These are phyloP conservation scores for Dothistroma septosporum DNA, from an alignment of 2,329 filamentous ascomycete genomes.

Conservation along the genomic window DNA sequence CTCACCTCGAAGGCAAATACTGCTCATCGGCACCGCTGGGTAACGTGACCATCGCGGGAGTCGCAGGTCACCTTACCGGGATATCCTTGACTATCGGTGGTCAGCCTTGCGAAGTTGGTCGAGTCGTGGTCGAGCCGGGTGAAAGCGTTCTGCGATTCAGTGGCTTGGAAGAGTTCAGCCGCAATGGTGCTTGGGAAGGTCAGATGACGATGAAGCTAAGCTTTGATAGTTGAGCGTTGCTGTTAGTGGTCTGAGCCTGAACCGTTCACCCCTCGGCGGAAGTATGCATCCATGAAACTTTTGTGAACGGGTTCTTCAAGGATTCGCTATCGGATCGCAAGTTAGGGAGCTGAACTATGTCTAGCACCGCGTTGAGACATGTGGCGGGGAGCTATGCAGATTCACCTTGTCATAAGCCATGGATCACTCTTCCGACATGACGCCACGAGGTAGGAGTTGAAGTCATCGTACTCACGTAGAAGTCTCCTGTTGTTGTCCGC, in stretches of 20 bases:
- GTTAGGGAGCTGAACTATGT: too few species aligned
- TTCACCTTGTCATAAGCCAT: too few species aligned
- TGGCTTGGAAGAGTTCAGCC: constrained; percentile 2
- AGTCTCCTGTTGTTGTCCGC: too few species aligned
- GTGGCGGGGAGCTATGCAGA: too few species aligned
- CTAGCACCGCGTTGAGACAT: too few species aligned
- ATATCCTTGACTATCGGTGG: not conserved
- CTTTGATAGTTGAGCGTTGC: not conserved
- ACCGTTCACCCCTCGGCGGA: not conserved
- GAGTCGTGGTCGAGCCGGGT: not conserved
- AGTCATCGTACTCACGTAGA: too few species aligned
- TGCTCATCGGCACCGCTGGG: constrained; percentile 21
- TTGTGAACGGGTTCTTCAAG: too few species aligned
- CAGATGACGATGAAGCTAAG: not conserved
- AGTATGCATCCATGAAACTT: not conserved
- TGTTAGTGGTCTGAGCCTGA: not conserved
- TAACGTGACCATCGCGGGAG: constrained; percentile 27
- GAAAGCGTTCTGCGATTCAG: not conserved
- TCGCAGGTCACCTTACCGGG: not conserved
- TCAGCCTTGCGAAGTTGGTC: constrained; percentile 4
- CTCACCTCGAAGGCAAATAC: constrained; percentile 22
- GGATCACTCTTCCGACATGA: too few species aligned
- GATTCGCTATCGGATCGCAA: too few species aligned
- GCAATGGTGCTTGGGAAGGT: constrained; percentile 2
- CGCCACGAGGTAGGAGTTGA: too few species aligned